A percentile compares a stretch with the other conserved stretches of the same genome.
Conservation (phyloP, 257 asterid genomes). For the Pogostemon cablin region DNA sequence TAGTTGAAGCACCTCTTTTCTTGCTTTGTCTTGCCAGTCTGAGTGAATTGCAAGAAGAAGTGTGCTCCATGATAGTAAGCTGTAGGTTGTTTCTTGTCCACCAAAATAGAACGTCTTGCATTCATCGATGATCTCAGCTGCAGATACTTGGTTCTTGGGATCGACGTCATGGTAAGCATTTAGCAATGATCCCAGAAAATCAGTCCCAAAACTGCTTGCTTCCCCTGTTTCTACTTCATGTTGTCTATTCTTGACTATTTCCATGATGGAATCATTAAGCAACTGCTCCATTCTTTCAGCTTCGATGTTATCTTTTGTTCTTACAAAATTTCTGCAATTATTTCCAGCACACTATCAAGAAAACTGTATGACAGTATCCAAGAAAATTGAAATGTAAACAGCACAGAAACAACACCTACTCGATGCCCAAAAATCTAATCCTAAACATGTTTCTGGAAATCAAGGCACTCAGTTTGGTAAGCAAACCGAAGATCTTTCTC, state of each 20-base stretch:
- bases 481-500: constrained; percentile 47
- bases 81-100: constrained; percentile 60
- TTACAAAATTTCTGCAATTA: constrained; percentile 33
- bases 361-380: neutral
- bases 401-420: constrained; percentile 29
- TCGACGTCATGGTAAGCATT: neutral
- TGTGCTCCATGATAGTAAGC: constrained; percentile 48
- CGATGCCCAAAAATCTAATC: constrained; percentile 30
- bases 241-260: constrained; percentile 42
- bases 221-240: constrained; percentile 36
- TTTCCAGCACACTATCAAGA: neutral
- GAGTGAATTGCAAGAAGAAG: constrained; percentile 56
- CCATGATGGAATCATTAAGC: constrained; percentile 42
- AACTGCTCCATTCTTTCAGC: constrained; percentile 42
- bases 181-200: constrained; percentile 57
- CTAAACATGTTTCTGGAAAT: constrained; percentile 24
- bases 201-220: constrained; percentile 44
- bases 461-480: constrained; percentile 33
- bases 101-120: constrained; percentile 64
- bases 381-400: neutral
- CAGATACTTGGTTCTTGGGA: constrained; percentile 33
- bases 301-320: constrained; percentile 46
- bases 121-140: constrained; percentile 52
- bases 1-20: constrained; percentile 42
- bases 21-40: constrained; percentile 68